Evolutionary conservation across 768 basidiomycete genomes (phyloP), one percentile per base, ranked within the genome.

Genomic region (Phallus indusiatus): DNA sequence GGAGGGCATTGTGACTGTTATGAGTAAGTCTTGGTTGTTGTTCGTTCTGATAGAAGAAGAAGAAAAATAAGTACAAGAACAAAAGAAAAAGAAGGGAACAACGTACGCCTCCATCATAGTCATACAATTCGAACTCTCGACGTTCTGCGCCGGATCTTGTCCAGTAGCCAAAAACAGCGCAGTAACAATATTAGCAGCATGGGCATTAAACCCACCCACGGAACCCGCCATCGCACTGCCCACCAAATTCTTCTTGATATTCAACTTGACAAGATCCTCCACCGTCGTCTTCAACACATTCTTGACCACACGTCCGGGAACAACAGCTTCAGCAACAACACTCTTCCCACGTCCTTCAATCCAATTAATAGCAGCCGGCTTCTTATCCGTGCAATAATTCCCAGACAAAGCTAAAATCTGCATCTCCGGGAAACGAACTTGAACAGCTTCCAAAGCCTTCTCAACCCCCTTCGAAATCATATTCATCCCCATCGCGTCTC

Each of bases 401-500:
- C 95, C 96, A 5, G 88, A 91, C 16, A 99, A 80, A 9, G 95
- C 90, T 35, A 96, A 80, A 47, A 93, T 84, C 57, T 83, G 72
- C 94, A 97, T 97, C 61, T 86, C 85, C 3, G 95, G 95, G 77
- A 92, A 99, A 66, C 84, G 72, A 53, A 77, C 76, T 64, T 80
- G 78, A 80, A 92, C 78, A 20, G 78, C 80, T 67, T 88, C 92
- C 12, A 99, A 80, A 20, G 94, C 94, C 73, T 89, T 90, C 76
- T 98, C 96, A 10, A 93, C 94, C 2, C 94, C 96, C 74, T 99
- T 99, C 9, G 88, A 90, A 68, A 98, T 96, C 96, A 98, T 99
- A 78, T 99, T 99, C 96, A 99, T 99, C 17, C 96, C 96, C 95
- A 98, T 99, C 47, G 96, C 95, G 67, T 98, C 95, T 33, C 94